These are phyloP conservation scores for Mucuna pruriens DNA, from an alignment of 306 rosid species.

Conservation along the genomic window DNA sequence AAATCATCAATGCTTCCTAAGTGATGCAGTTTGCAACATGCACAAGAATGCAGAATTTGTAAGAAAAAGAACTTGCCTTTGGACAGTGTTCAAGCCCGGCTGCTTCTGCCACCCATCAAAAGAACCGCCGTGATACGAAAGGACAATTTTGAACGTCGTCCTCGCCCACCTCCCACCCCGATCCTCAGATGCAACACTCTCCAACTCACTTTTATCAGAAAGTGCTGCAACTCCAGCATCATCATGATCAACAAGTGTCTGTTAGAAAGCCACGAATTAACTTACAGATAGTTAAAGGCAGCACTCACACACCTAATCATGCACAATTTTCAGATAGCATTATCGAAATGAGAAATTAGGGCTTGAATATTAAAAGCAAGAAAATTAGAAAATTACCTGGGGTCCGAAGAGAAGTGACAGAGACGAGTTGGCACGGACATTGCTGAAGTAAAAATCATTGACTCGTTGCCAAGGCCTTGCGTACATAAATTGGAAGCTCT, in stretches of 20 bases:
- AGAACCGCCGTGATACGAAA: conserved; percentile 80
- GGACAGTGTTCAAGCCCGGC: conserved; percentile 85
- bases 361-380: background rate
- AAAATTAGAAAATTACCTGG: conserved; percentile 40
- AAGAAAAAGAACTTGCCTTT: conserved; percentile 59
- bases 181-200: conserved; percentile 47
- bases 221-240: conserved; percentile 50
- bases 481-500: conserved; percentile 75
- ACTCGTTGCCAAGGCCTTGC: conserved; percentile 79
- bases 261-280: conserved; percentile 39
- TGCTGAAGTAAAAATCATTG: conserved; percentile 60
- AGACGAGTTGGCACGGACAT: conserved; percentile 57
- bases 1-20: conserved; percentile 14
- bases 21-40: background rate
- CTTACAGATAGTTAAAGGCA: conserved; percentile 17
- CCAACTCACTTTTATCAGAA: conserved; percentile 49
- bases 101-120: conserved; percentile 99
- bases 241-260: conserved; percentile 52
- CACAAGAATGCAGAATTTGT: background rate
- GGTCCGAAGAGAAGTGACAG: conserved; percentile 54
- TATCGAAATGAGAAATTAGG: conserved; percentile 29
- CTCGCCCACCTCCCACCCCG: conserved; percentile 91
- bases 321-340: background rate
- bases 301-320: background rate
- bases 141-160: conserved; percentile 69